Conservation (phyloP, 345 rosid genomes). For the Psidium guajava region DNA sequence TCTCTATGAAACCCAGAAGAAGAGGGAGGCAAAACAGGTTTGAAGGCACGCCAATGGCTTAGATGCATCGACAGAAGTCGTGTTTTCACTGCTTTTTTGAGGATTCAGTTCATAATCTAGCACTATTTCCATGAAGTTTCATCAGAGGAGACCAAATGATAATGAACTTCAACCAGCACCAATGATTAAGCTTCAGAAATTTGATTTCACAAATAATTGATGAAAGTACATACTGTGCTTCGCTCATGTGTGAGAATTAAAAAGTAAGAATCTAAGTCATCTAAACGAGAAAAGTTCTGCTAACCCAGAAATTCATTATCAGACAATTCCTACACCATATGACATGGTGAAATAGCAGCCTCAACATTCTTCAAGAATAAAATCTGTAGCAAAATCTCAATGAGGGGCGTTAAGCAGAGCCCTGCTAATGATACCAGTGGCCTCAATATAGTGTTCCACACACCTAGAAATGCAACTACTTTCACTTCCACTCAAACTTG, state of each 20-base stretch:
- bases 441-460: conserved; percentile 94
- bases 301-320: neutral
- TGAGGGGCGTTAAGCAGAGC: conserved; percentile 49
- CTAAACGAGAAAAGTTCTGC: neutral
- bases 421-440: conserved; percentile 65
- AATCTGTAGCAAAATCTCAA: conserved; percentile 13
- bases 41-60: conserved; percentile 9
- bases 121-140: neutral
- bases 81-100: neutral
- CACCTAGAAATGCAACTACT: conserved; percentile 95
- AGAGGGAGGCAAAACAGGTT: neutral
- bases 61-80: conserved; percentile 5
- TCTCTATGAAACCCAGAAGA: conserved; percentile 10
- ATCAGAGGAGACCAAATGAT: neutral
- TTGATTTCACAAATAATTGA: neutral
- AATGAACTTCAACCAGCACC: neutral
- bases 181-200: neutral
- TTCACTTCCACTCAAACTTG: conserved; percentile 83
- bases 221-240: neutral
- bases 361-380: neutral
- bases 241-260: neutral
- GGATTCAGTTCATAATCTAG: neutral
- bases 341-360: neutral
- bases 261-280: neutral
- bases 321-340: neutral